A percentile compares a stretch with the other conserved stretches of the same genome.
These are phyloP conservation scores for Lophium mytilinum DNA, from an alignment of 495 filamentous ascomycete genomes.

Conservation along the genomic window DNA sequence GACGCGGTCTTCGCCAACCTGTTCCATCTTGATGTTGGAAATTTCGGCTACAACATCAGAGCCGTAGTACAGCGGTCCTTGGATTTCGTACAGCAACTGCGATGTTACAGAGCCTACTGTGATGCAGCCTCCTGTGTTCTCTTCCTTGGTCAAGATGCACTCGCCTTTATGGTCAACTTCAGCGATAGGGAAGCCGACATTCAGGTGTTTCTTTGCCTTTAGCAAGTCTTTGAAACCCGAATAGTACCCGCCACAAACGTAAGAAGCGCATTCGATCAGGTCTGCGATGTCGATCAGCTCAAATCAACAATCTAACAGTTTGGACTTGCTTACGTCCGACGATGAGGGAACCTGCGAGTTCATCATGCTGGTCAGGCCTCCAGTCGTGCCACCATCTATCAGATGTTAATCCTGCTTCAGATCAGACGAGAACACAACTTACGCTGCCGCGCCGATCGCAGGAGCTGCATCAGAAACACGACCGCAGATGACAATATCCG, in stretches of 20 bases:
- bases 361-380: slow-evolving; percentile 17
- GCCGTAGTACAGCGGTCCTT: slow-evolving; percentile 22
- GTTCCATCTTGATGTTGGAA: slow-evolving; percentile 10
- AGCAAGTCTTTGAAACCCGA: slow-evolving; percentile 15
- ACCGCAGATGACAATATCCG: slow-evolving; percentile 22
- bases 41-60: slow-evolving; percentile 17
- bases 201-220: slow-evolving; percentile 5
- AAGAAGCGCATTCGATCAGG: slow-evolving; percentile 24
- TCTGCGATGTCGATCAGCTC: not conserved
- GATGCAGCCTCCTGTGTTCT: slow-evolving; percentile 15
- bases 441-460: slow-evolving; percentile 23
- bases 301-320: too few species aligned
- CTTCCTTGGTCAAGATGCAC: slow-evolving; percentile 22
- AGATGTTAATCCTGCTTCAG: too few species aligned
- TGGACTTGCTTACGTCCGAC: slow-evolving; percentile 4
- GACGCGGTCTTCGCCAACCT: slow-evolving; percentile 9
- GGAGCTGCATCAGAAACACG: slow-evolving; percentile 21
- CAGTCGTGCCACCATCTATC: slow-evolving; percentile 18
- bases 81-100: slow-evolving; percentile 27
- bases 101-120: slow-evolving; percentile 15
- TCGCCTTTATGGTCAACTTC: slow-evolving; percentile 21
- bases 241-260: slow-evolving; percentile 22
- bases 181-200: slow-evolving; percentile 24
- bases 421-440: too few species aligned
- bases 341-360: slow-evolving; percentile 23